Conservation (phyloP, 139 green algal species). For the Auxenochlorella pyrenoidosa region DNA sequence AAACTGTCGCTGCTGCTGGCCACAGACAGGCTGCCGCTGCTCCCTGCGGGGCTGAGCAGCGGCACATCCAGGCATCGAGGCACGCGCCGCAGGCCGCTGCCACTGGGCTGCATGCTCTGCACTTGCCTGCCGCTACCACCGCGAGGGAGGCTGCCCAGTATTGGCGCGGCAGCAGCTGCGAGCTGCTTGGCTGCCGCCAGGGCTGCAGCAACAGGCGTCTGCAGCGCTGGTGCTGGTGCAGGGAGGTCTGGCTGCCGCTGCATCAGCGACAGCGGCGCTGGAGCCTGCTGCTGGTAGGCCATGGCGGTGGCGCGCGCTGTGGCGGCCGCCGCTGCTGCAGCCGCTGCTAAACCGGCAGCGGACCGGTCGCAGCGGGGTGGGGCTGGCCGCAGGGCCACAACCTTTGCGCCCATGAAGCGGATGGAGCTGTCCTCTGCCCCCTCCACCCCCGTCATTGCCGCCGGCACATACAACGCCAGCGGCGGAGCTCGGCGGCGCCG, state of each 20-base stretch:
- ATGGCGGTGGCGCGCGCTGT: neutral
- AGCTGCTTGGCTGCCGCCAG: neutral
- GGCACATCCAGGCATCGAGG: neutral
- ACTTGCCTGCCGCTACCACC: neutral
- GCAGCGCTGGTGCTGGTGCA: neutral
- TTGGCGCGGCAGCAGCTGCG: neutral
- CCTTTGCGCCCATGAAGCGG: neutral
- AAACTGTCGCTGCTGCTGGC: neutral
- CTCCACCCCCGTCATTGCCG: neutral
- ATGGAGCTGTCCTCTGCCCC: neutral
- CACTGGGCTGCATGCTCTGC: neutral
- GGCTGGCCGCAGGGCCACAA: neutral
- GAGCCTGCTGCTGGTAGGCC: neutral
- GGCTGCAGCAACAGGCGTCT: neutral
- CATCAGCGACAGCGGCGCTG: neutral
- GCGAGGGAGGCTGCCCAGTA: neutral
- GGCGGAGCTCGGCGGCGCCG: neutral
- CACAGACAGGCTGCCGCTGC: neutral
- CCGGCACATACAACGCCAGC: constrained; percentile 7
- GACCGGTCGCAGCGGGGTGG: neutral
- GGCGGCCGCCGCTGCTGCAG: too few relatives aligned
- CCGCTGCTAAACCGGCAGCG: neutral
- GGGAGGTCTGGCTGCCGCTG: neutral
- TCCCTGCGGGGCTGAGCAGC: neutral
- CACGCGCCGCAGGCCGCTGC: neutral